Evolutionary conservation across 768 basidiomycete species (phyloP), one percentile per base, ranked within the genome.

Genomic region (Infundibulicybe gibba): DNA sequence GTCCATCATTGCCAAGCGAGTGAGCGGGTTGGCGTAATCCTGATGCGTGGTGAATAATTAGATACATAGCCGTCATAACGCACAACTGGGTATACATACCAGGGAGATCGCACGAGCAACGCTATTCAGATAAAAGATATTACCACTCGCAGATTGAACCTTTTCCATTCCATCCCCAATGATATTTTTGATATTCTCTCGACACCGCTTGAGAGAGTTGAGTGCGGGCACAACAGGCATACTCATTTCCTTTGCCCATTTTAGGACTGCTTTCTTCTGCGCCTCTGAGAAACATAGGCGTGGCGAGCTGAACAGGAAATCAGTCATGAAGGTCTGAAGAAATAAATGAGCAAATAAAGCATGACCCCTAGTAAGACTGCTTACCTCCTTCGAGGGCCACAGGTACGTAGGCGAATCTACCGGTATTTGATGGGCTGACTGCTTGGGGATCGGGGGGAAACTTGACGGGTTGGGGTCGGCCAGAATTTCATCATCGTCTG

Each of bases 11-110:
- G 38, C 14, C 11, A 19, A 35, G 20, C 48, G 16, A 10, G 43
- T 49, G 20, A 49, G 19, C 30, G 48, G 48, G 39, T 49, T 49
- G 39, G 48, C 43, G 15, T 42, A 49, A 25, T 49, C 48, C 48
- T 49, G 41, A 19, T 32, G 14, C 21, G 41, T 32, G 25, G 25
- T 8, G 8, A 3, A 17, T 6, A 43, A 34, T 43, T 14, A 31
- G 33, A n/a, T 30, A 32, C 30, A 13, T 14, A 13, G 19, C 34
- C 16, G 20, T 21, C 30, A 19, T 21, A n/a, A 4, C 15, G 11
- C 11, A 13, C 11, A 32, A 32, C 12, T 14, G 12, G 12, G 14
- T 19, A 41, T 31, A 25, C 42, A 33, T 41, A 49, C 48, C 9
- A 39, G 12, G 13, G 48, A 41, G 44, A 49, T 43, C 11, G 43